These are phyloP conservation scores for Scalesia atractyloides DNA, from an alignment of 129 eudicot species.

Conservation along the genomic window DNA sequence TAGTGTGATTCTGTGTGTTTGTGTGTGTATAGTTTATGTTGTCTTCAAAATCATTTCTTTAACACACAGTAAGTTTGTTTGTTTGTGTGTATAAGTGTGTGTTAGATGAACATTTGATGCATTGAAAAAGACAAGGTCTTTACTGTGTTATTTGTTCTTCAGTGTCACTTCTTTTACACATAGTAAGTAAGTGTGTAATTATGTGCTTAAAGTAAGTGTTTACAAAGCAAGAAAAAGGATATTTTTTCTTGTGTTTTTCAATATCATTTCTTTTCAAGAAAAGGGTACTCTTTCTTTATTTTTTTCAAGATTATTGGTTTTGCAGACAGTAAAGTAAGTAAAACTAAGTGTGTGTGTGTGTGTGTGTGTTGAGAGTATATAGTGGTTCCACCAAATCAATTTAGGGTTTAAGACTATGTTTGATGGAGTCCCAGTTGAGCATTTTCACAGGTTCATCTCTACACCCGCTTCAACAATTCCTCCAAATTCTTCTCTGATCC, in stretches of 20 bases:
- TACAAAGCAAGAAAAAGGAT: too few relatives aligned
- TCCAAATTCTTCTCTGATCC: conserved; percentile 40
- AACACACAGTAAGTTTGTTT: conserved; percentile 17
- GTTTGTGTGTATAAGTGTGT: background rate
- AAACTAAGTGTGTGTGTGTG: too few relatives aligned
- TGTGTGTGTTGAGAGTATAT: too few relatives aligned
- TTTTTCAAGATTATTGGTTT: conserved; percentile 30
- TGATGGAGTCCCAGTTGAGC: conserved; percentile 71
- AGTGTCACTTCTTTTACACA: conserved; percentile 2
- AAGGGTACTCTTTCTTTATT: background rate
- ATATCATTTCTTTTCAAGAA: background rate
- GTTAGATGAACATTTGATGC: background rate
- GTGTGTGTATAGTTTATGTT: background rate
- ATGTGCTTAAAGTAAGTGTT: conserved; percentile 21
- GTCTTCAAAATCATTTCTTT: conserved; percentile 15
- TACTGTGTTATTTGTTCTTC: conserved; percentile 8
- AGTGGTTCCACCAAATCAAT: conserved; percentile 9
- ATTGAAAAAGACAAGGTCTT: conserved; percentile 10
- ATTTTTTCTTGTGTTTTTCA: too few relatives aligned
- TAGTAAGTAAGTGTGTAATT: conserved; percentile 21
- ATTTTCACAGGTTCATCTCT: conserved; percentile 66
- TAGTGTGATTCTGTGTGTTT: too few relatives aligned
- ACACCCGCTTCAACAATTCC: conserved; percentile 54
- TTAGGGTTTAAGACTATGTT: conserved; percentile 48
- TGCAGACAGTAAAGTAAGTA: conserved; percentile 20